Percentiles rank a stretch among this genome's conserved stretches.
Conservation (phyloP, 345 rosid species). For the Populus nigra region DNA sequence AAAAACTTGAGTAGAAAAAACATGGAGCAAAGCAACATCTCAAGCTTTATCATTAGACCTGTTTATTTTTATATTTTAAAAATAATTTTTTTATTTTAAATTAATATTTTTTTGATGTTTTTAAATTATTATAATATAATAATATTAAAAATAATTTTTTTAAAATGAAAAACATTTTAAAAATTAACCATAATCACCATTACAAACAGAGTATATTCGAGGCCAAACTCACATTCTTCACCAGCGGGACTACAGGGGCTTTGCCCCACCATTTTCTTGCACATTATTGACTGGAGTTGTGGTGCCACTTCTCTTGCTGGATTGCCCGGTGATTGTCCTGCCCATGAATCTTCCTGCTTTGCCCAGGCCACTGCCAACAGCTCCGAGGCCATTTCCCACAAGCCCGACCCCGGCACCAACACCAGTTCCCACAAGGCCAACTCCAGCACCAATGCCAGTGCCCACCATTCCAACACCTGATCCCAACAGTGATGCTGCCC, state of each 20-base stretch:
- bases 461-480: slow-evolving; percentile 63
- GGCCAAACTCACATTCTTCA: slow-evolving; percentile 8
- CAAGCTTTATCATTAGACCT: neutral
- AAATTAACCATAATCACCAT: too few relatives aligned
- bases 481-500: slow-evolving; percentile 54
- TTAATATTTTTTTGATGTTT: too few relatives aligned
- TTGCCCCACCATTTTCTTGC: slow-evolving; percentile 65
- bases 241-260: slow-evolving; percentile 31
- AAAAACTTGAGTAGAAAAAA: neutral
- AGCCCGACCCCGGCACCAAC: slow-evolving; percentile 70
- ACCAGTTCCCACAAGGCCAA: slow-evolving; percentile 66
- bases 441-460: slow-evolving; percentile 60
- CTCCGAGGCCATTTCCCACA: slow-evolving; percentile 70
- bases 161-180: too few relatives aligned
- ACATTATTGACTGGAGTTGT: slow-evolving; percentile 65
- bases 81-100: too few relatives aligned
- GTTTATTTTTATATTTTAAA: too few relatives aligned
- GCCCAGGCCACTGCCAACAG: slow-evolving; percentile 75
- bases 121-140: too few relatives aligned
- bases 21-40: neutral
- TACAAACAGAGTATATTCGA: neutral
- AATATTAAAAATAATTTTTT: too few relatives aligned
- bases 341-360: slow-evolving; percentile 90
- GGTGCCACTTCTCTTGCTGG: slow-evolving; percentile 70
- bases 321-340: slow-evolving; percentile 71